phyloP scores from a whole-genome alignment of 305 asterid genomes.

The Rubia balearica region DNA sequence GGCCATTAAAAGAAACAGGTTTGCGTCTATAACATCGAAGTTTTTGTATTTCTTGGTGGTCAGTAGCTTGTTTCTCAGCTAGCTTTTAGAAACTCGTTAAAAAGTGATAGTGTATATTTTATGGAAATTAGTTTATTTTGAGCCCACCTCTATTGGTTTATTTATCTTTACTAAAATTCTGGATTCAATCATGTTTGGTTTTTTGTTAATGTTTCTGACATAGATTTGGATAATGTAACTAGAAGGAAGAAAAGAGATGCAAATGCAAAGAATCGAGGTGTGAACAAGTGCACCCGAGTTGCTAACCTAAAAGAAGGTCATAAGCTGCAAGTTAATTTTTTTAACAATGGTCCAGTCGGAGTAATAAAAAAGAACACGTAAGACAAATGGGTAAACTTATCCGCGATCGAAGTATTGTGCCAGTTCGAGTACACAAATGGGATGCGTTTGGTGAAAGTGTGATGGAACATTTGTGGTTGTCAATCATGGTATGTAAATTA shows the following conservation, averaged over 20 bases:
- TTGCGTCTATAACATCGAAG: no score
- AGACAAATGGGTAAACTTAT: slow-evolving; percentile 2
- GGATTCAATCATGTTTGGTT: no score
- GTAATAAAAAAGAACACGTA: neutral
- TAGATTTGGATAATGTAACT: neutral
- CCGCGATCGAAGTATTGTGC: neutral
- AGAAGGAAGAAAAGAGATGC: neutral
- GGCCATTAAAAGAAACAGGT: no score
- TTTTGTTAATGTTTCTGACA: no score
- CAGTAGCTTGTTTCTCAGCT: no score
- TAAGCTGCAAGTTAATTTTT: neutral
- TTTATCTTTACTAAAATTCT: no score
- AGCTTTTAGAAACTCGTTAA: no score
- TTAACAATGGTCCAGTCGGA: neutral
- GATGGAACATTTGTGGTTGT: neutral
- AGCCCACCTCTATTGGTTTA: no score
- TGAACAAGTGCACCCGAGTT: neutral
- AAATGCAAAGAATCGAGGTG: neutral
- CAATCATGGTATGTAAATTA: neutral
- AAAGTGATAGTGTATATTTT: no score
- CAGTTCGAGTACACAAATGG: neutral
- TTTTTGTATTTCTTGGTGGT: no score
- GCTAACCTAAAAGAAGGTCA: neutral
- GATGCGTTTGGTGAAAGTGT: neutral
- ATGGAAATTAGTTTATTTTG: no score